These are phyloP conservation scores for Cryphonectria japonica DNA, from an alignment of 2,329 filamentous ascomycete species.

Conservation along the genomic window DNA sequence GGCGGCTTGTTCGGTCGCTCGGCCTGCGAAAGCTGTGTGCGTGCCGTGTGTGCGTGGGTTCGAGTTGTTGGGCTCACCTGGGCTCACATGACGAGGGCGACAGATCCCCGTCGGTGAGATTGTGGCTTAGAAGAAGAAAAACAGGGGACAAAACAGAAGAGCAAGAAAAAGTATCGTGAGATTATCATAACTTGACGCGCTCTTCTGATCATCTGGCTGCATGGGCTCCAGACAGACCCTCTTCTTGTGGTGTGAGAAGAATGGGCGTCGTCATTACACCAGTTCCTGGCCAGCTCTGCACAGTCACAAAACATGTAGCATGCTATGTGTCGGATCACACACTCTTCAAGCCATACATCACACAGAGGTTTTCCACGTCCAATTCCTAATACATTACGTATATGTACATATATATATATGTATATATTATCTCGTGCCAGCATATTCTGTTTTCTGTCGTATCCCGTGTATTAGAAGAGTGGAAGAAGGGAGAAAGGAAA, in stretches of 20 bases:
- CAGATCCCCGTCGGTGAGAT: conserved; percentile 20
- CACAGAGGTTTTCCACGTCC: too few species aligned
- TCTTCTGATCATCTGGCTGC: neutral
- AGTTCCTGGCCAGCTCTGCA: neutral
- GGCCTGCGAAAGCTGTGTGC: neutral
- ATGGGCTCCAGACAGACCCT: neutral
- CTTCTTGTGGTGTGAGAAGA: neutral
- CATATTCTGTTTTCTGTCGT: neutral
- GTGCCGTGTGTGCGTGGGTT: neutral
- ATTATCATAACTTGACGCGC: neutral
- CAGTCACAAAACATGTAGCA: neutral
- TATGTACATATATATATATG: too few species aligned
- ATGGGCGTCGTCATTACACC: neutral
- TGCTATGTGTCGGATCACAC: too few species aligned
- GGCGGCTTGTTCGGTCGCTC: too few species aligned
- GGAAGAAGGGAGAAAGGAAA: neutral
- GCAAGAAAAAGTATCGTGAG: conserved; percentile 5
- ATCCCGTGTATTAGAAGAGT: neutral
- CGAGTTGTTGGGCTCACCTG: neutral
- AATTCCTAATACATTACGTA: neutral
- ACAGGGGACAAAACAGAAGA: neutral
- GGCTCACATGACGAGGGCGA: conserved; percentile 20
- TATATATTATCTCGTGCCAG: neutral
- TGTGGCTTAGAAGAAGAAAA: neutral
- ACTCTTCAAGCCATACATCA: too few species aligned